Percentiles rank a stretch among this genome's conserved stretches.
Evolutionary conservation across 257 asterid genomes (phyloP).

Genomic region (Galeopsis tetrahit): DNA sequence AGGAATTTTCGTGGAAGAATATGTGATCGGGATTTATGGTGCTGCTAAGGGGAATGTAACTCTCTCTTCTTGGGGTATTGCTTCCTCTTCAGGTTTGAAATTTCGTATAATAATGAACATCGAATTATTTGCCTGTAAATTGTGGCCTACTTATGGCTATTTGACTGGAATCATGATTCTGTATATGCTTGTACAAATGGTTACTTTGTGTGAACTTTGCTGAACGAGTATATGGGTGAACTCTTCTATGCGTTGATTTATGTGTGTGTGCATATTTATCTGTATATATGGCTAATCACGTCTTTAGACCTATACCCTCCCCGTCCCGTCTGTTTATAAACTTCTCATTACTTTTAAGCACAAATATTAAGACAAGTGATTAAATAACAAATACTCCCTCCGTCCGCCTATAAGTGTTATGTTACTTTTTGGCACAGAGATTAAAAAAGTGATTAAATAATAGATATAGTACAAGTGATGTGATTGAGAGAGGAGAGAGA

Average conservation of each 20-base stretch:
- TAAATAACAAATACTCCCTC: too few relatives aligned
- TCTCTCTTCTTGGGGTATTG: neutral
- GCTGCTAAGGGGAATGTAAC: constrained; percentile 16
- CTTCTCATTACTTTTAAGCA: too few relatives aligned
- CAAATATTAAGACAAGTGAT: too few relatives aligned
- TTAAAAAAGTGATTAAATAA: too few relatives aligned
- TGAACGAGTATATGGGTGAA: neutral
- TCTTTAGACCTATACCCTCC: neutral
- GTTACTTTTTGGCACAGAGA: too few relatives aligned
- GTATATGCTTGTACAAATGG: constrained; percentile 30
- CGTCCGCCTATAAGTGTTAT: too few relatives aligned
- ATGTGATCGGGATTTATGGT: constrained; percentile 9
- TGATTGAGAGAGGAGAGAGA: too few relatives aligned
- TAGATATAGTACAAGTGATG: too few relatives aligned
- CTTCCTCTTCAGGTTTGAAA: constrained; percentile 21
- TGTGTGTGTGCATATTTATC: neutral
- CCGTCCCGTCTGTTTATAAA: too few relatives aligned
- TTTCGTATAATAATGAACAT: constrained; percentile 17
- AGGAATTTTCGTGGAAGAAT: constrained; percentile 62
- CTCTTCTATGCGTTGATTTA: neutral
- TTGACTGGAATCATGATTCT: neutral
- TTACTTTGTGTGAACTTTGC: neutral
- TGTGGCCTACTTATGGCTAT: constrained; percentile 10
- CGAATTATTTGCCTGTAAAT: neutral
- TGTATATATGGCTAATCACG: neutral